Conservation (phyloP, 2,329 filamentous ascomycete species). For the Tricladium varicosporioides region DNA sequence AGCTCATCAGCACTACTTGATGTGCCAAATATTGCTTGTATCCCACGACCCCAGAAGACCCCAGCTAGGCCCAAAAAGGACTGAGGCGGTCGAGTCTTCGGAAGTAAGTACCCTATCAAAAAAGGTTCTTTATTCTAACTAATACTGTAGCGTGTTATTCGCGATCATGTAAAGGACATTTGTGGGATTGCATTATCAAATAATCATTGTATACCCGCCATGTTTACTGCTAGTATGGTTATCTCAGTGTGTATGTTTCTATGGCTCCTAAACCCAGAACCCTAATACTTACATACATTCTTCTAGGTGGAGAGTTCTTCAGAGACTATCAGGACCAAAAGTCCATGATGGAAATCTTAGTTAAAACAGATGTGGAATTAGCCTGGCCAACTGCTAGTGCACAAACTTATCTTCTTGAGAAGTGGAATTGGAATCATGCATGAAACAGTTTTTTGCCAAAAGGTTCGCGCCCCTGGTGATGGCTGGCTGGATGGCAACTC, state of each 20-base stretch:
- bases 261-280: not conserved
- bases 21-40: slow-evolving; percentile 37
- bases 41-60: slow-evolving; percentile 37
- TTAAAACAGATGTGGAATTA: slow-evolving; percentile 45
- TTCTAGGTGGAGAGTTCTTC: slow-evolving; percentile 42
- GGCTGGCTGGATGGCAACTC: too few relatives aligned
- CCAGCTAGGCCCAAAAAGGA: slow-evolving; percentile 10
- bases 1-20: slow-evolving; percentile 39
- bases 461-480: too few relatives aligned
- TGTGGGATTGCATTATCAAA: slow-evolving; percentile 19
- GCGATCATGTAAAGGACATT: slow-evolving; percentile 6
- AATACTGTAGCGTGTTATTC: slow-evolving; percentile 6
- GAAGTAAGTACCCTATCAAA: slow-evolving; percentile 1
- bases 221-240: slow-evolving; percentile 33
- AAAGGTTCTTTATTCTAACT: not conserved
- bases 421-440: too few relatives aligned
- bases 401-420: too few relatives aligned
- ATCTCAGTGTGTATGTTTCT: slow-evolving; percentile 31
- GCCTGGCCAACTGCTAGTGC: slow-evolving; percentile 39
- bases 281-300: not conserved
- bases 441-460: too few relatives aligned
- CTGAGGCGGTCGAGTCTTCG: not conserved
- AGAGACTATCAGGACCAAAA: slow-evolving; percentile 43
- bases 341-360: slow-evolving; percentile 45
- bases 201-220: slow-evolving; percentile 6